Base-by-base conservation (phyloP, 176 grass and related monocot genomes). In the Aegilops speltoides region DNA sequence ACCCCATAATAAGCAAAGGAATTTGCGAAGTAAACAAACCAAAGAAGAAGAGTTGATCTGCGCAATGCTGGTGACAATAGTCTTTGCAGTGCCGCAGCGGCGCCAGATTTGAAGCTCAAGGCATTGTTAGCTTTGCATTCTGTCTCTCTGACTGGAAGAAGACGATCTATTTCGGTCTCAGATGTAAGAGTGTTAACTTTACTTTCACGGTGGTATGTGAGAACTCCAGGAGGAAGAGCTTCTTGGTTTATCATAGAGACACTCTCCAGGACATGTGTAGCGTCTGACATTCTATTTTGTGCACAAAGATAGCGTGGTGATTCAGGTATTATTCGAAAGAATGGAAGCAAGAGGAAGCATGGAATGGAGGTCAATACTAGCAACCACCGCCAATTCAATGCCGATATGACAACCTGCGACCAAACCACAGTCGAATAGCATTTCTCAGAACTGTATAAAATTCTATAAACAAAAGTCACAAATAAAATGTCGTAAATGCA, bases 1-100 rank as follows among this genome's bases (percentile, higher is more conserved):
- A 95, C 56, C 9, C 93, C 93, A 36, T 95, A 95, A 77, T 95
- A 95, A 48, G 83, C 88, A 57, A 95, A 95, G 33, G 93, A 89
- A 85, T 93, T 93, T 22, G 90, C 93, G 1, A 82, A 95, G 86
- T 77, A 95, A 84, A 77, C 86, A 38, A 93, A 86, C 93, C 93
- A 95, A 8, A 93, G 82, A 59, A 95, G 88, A 68, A 95, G 88
- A 76, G 93, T 95, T 62, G 90, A 84, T 87, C 80, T 91, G 63
- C 81, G 16, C 43, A 93, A 15, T 38, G 89, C 91, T 4, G 46
- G 88, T 2, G 91, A 95, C 13, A 95, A 43, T 71, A 95, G 84
- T 24, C 25, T 64, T 64, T 40, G 65, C 52, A 95, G 20, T 20
- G 86, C 79, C 16, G 79, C 72, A 34, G 87, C 36, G n/a, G 70